Conservation (phyloP, 2,329 filamentous ascomycete species). For the Monosporascus sp. region DNA sequence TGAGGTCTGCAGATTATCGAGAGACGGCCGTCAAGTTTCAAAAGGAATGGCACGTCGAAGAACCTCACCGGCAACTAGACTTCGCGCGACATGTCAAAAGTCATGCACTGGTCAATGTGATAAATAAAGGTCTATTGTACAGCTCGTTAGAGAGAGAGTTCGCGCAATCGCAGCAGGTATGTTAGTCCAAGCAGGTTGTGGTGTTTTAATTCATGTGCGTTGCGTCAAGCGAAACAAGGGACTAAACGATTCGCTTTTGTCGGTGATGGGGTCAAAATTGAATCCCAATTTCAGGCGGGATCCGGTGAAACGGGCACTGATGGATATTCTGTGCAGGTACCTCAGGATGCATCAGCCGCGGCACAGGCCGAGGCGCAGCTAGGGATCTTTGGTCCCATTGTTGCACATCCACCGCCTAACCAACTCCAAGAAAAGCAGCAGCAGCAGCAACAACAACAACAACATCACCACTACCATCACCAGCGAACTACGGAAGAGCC, state of each 20-base stretch:
- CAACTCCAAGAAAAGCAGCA: conserved; percentile 18
- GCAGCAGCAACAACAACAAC: conserved; percentile 12
- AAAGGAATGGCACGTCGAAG: conserved; percentile 61
- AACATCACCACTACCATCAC: conserved; percentile 29
- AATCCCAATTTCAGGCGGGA: conserved; percentile 20
- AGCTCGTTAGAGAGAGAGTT: conserved; percentile 54
- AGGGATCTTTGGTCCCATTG: conserved; percentile 55
- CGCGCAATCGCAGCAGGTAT: conserved; percentile 44
- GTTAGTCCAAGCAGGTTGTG: conserved; percentile 10
- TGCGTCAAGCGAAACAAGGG: conserved; percentile 13
- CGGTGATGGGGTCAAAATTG: conserved; percentile 17
- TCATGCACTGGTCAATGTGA: conserved; percentile 57
- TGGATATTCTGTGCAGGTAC: conserved; percentile 40
- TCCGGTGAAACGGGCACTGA: conserved; percentile 33
- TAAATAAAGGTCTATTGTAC: conserved; percentile 61
- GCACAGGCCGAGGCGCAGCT: conserved; percentile 42
- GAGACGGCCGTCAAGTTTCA: conserved; percentile 64
- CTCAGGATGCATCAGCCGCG: conserved; percentile 38
- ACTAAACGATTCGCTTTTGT: background rate
- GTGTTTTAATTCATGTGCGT: conserved; percentile 9
- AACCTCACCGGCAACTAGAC: conserved; percentile 57
- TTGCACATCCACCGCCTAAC: conserved; percentile 37
- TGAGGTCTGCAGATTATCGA: conserved; percentile 52
- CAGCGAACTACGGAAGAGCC: conserved; percentile 31
- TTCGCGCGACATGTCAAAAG: conserved; percentile 62